A percentile compares a stretch with the other conserved stretches of the same genome.
Conservation (phyloP, 2,329 filamentous ascomycete species). For the Trichoderma cornu-damae region DNA sequence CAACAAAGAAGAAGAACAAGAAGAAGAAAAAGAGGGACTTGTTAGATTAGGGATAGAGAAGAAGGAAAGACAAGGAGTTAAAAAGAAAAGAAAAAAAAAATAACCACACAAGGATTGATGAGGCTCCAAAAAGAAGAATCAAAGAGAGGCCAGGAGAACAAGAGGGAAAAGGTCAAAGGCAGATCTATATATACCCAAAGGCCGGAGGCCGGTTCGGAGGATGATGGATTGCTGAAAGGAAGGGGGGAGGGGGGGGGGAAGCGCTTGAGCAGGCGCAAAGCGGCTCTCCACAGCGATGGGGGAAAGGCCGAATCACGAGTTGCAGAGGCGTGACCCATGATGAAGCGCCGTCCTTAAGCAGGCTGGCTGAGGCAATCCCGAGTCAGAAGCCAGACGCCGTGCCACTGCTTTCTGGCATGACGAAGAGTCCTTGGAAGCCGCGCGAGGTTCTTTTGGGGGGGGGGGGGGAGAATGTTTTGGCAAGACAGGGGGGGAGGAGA, state of each 20-base stretch:
- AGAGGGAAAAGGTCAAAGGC: conserved; percentile 11
- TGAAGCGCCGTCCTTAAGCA: conserved; percentile 11
- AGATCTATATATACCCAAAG: conserved; percentile 31
- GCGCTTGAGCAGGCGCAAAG: conserved; percentile 11
- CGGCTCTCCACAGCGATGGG: not conserved
- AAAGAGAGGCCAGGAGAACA: no score
- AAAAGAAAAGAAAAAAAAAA: not conserved
- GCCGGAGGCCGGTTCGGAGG: not conserved
- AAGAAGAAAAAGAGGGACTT: conserved; percentile 23
- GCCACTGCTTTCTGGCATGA: not conserved
- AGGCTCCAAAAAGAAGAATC: not conserved
- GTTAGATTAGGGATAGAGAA: not conserved
- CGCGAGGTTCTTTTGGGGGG: no score
- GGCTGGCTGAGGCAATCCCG: conserved; percentile 8
- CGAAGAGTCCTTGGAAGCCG: not conserved
- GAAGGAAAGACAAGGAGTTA: no score
- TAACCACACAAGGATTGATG: conserved; percentile 15
- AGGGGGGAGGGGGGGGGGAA: no score
- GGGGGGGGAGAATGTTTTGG: no score
- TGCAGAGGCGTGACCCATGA: conserved; percentile 6
- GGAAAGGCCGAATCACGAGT: conserved; percentile 6
- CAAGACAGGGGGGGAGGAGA: no score
- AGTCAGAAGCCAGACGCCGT: no score
- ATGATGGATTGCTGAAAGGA: not conserved
- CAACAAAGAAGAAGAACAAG: no score